Evolutionary conservation across 1,139 yeast genomes (phyloP).

Genomic region (Kodamaea derodonti): DNA sequence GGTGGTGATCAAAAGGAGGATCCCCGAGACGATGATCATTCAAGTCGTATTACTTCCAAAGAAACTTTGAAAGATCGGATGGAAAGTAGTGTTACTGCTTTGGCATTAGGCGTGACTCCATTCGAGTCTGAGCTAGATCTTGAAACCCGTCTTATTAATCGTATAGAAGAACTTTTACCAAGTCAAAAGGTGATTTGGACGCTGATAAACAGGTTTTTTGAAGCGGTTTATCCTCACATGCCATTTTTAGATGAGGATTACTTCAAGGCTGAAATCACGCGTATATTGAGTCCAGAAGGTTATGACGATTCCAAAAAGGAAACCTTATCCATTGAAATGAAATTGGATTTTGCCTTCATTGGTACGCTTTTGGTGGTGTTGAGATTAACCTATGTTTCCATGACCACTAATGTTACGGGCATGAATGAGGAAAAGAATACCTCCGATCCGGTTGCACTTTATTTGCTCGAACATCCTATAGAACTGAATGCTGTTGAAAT

Average conservation of each 20-base stretch:
- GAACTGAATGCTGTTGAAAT: constrained; percentile 39
- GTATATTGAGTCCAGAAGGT: constrained; percentile 18
- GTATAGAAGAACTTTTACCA: constrained; percentile 32
- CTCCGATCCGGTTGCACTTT: constrained; percentile 20
- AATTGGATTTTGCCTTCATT: constrained; percentile 45
- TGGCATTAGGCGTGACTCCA: constrained; percentile 26
- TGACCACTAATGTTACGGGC: constrained; percentile 28
- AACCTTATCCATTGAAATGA: constrained; percentile 26
- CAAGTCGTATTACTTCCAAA: neutral
- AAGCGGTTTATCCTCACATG: constrained; percentile 42
- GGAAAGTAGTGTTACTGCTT: constrained; percentile 20
- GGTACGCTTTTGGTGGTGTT: constrained; percentile 41
- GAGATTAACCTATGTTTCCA: constrained; percentile 37
- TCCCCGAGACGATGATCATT: neutral
- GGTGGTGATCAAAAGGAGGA: neutral
- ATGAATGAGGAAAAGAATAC: constrained; percentile 25
- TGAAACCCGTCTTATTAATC: constrained; percentile 19
- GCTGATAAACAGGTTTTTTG: constrained; percentile 34
- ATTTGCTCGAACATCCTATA: constrained; percentile 46
- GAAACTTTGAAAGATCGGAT: constrained; percentile 3
- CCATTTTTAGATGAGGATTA: constrained; percentile 48
- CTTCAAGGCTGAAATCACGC: constrained; percentile 17
- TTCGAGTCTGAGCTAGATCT: constrained; percentile 32
- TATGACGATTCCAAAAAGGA: constrained; percentile 10
- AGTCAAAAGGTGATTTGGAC: constrained; percentile 34